Evolutionary conservation across 345 rosid genomes (phyloP), one percentile per base, ranked within the genome.

Genomic region (Arabis hirsuta): DNA sequence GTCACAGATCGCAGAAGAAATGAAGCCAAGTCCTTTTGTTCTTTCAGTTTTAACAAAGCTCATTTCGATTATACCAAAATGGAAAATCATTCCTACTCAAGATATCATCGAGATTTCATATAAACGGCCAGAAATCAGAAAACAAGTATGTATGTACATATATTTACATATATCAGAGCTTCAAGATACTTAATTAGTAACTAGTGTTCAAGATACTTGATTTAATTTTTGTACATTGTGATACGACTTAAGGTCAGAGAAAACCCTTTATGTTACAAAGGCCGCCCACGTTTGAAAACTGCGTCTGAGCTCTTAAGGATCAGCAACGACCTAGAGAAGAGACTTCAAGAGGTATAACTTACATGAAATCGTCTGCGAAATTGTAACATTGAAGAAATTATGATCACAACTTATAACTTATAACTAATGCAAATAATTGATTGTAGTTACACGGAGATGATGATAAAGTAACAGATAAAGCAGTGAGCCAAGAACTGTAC

Each of bases 381-480:
- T 32, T 14, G 61, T 34, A 34, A 0, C 32, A 55, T 8, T 32
- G 26, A 32, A 4, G 9, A 41, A 59, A 12, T 56, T n/a, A 38
- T 48, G 32, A 13, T 47, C n/a, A 38, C 2, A 43, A 45, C 8
- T 47, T 24, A 38, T 4, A 43, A 45, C 8, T 14, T n/a, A 47
- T 9, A 36, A 34, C 36, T 56, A 45, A 32, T 20, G 9, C 44
- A 52, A 31, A 36, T 29, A 27, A 66, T 36, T 45, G 32, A 55
- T 55, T n/a, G 20, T 75, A 88, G 91, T 88, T 91, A 46, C 98
- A 94, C 2, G 98, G 98, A 1, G 96, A 76, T 59, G 97, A 84
- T 0, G 98, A 94, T 55, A 85, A 57, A 72, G 98, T 91, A 81
- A 94, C 91, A 1, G 96, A 89, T n/a, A 83, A 80, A 73, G 72